phyloP scores from a whole-genome alignment of 1,284 basidiomycete genomes.

The Tilletia caries region DNA sequence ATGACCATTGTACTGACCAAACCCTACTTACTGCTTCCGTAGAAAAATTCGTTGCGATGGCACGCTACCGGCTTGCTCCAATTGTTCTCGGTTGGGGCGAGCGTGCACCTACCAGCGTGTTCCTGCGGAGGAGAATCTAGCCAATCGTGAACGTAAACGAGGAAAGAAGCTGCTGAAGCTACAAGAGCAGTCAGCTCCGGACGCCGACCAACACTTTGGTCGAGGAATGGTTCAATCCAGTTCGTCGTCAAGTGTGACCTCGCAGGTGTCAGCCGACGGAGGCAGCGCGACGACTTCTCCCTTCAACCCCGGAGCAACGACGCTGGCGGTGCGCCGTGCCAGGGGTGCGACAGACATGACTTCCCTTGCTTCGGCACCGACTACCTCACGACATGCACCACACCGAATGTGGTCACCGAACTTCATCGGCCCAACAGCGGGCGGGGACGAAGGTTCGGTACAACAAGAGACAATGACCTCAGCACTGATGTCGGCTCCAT shows the following conservation, averaged over 20 bases:
- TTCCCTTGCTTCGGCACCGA: neutral
- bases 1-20: no score
- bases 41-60: slow-evolving; percentile 49
- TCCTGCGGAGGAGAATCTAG: slow-evolving; percentile 36
- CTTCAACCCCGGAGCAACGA: neutral
- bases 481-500: no score
- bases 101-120: slow-evolving; percentile 47
- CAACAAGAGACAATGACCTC: no score
- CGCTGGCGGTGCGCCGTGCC: neutral
- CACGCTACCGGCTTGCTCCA: slow-evolving; percentile 37
- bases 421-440: neutral
- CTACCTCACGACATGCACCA: neutral
- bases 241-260: neutral
- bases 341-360: neutral
- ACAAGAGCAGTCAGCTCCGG: neutral
- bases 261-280: neutral
- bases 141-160: slow-evolving; percentile 1
- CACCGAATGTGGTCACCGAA: neutral
- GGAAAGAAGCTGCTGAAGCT: neutral
- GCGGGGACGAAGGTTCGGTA: no score
- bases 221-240: neutral
- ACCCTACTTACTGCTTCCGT: neutral
- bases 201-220: neutral
- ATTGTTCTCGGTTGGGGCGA: slow-evolving; percentile 38
- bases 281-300: no score